Percentiles rank a stretch among this genome's conserved stretches.
These are phyloP conservation scores for Aspergillus niger DNA, from an alignment of 2,329 filamentous ascomycete species.

Conservation along the genomic window DNA sequence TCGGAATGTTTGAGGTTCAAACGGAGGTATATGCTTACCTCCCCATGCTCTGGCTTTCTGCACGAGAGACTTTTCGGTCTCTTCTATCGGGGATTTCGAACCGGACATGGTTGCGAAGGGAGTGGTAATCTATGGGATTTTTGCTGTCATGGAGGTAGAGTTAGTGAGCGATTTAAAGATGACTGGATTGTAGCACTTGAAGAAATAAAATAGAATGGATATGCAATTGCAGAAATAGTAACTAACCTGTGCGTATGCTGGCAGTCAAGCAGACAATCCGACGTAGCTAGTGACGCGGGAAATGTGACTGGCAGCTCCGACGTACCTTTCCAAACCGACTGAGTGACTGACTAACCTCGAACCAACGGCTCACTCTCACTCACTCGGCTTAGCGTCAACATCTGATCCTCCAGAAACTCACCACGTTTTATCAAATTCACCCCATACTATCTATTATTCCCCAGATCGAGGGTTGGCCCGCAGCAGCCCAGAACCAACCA, in stretches of 20 bases:
- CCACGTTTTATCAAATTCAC: conserved; percentile 29
- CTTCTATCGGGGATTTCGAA: conserved; percentile 32
- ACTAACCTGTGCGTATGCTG: background rate
- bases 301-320: background rate
- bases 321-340: conserved; percentile 16
- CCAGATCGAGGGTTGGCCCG: conserved; percentile 15
- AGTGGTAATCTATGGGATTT: background rate
- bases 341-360: background rate
- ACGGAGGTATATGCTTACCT: conserved; percentile 32
- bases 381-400: conserved; percentile 25
- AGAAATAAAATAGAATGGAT: background rate
- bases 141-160: no score
- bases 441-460: conserved; percentile 9
- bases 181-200: background rate
- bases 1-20: background rate
- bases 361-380: conserved; percentile 8
- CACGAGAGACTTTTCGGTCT: conserved; percentile 42
- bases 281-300: no score
- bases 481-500: background rate
- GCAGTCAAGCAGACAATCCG: no score
- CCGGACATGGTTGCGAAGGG: conserved; percentile 28
- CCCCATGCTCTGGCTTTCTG: conserved; percentile 46
- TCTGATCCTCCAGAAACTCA: conserved; percentile 25
- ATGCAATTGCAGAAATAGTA: no score
- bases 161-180: no score